Base-by-base conservation (phyloP, 306 rosid species). In the Begonia loranthoides region DNA sequence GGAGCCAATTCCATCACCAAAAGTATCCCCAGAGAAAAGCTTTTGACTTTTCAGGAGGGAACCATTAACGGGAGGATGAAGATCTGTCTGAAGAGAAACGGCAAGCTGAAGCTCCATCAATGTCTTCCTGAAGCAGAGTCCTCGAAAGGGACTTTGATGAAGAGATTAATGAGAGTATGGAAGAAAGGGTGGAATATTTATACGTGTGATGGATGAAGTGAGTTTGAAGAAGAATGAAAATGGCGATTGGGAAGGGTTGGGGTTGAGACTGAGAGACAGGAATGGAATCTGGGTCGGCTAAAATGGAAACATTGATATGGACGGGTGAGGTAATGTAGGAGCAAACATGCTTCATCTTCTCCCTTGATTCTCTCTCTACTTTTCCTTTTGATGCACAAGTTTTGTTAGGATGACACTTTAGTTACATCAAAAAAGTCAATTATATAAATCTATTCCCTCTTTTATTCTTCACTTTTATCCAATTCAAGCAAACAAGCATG, bases 201-300 rank as follows among this genome's bases (percentile, higher is more conserved):
- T 33, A 60, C 21, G 53, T 12, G 48, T 55, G 48, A 45, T 28
- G 36, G 17, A 12, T 17, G 40, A 41, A 17, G 36, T 48, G 38
- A 24, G 57, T 15, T 12, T 11, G 53, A 57, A 44, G 49, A 38
- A 33, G 49, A 46, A 15, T 28, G 63, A 58, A 51, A 58, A 36
- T 43, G 17, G 34, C n/a, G 38, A 13, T 36, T 47, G 13, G 13
- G 65, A 57, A 60, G 61, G 62, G 72, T 64, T 58, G 58, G 54
- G 43, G 55, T 68, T 66, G 76, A 70, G 51, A 73, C 56, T 65
- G 60, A 38, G 56, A 68, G 89, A 80, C 89, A 87, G 48, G 60
- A 46, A 69, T 56, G 79, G 78, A 68, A 76, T 71, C 66, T 81
- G 76, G 87, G 96, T 87, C 92, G 82, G 94, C 69, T 73, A 82